Evolutionary conservation across 2,329 filamentous ascomycete genomes (phyloP), one percentile per base, ranked within the genome.

Genomic region (Neurospora sp.): DNA sequence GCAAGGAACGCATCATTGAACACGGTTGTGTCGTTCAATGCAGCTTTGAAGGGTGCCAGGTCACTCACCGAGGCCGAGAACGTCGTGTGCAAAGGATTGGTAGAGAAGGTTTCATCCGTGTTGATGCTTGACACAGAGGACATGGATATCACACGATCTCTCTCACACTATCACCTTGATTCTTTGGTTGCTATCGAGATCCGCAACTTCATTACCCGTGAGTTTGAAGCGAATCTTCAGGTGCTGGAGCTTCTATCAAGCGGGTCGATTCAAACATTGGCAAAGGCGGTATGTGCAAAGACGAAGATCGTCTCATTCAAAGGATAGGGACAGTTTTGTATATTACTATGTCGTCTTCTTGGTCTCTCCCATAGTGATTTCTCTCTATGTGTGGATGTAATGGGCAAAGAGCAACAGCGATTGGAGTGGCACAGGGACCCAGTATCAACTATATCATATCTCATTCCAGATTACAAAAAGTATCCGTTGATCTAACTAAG

Each of bases 231-330:
- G 1, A 85, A 83, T 69, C 74, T 87, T 74, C 84, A 87, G 76
- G 85, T 88, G 0, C 76, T 88, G 71, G 85, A 88, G 74, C 75
- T 88, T 71, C 77, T 87, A 43, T 84, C 82, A 6, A 85, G 83
- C 73, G 84, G 84, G 1, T 82, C 80, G 23, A 83, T 85, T 71
- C 80, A 83, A 77, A 83, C 79, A 1, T 75, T 86, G 17, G 81
- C 82, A 8, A 83, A 82, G 77, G 80, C 77, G 0, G 82, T 85
- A 41, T 83, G 82, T 74, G 78, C 78, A 17, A 85, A 85, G 80
- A 82, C 81, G 73, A 83, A 82, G 76, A 72, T 82, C 38, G 76
- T 74, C 33, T 69, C 67, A 5, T 68, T 71, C 66, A n/a, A 36
- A 17, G 15, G 41, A 28, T 33, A 38, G 36, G 17, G 19, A 19